A percentile compares a stretch with the other conserved stretches of the same genome.
Conservation (phyloP, 2,329 filamentous ascomycete genomes). For the Penicillium sp. region DNA sequence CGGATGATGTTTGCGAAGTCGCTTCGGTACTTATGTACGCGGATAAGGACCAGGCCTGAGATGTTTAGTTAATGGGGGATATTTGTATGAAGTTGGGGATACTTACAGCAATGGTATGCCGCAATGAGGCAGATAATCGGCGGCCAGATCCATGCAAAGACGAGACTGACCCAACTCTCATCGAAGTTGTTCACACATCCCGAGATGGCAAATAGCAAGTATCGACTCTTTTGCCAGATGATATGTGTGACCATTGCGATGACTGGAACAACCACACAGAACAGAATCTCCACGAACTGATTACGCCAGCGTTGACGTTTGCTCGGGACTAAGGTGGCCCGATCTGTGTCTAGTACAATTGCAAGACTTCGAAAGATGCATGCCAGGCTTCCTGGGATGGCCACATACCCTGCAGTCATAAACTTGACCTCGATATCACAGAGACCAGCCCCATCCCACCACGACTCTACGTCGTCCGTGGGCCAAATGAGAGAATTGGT, state of each 20-base stretch:
- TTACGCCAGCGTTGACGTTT: slow-evolving; percentile 48
- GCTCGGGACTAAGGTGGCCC: slow-evolving; percentile 52
- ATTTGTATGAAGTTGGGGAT: neutral
- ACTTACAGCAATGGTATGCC: slow-evolving; percentile 58
- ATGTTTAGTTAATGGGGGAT: neutral
- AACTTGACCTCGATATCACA: slow-evolving; percentile 66
- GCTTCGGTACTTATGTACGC: slow-evolving; percentile 59
- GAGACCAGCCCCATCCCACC: slow-evolving; percentile 59
- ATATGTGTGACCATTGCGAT: slow-evolving; percentile 58
- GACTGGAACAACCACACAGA: slow-evolving; percentile 57
- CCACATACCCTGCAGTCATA: slow-evolving; percentile 53
- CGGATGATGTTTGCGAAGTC: slow-evolving; percentile 58
- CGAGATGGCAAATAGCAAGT: slow-evolving; percentile 56
- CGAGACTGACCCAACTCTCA: slow-evolving; percentile 57
- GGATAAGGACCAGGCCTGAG: slow-evolving; percentile 57
- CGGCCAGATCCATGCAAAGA: slow-evolving; percentile 57
- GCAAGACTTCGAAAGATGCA: slow-evolving; percentile 63
- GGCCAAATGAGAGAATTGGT: slow-evolving; percentile 66
- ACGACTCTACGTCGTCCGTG: slow-evolving; percentile 52
- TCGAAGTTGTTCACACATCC: slow-evolving; percentile 58
- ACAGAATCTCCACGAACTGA: slow-evolving; percentile 51
- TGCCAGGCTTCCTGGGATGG: slow-evolving; percentile 52
- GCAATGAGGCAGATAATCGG: slow-evolving; percentile 54
- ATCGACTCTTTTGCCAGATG: slow-evolving; percentile 59
- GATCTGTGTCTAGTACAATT: slow-evolving; percentile 59